Evolutionary conservation across 352 stramenopile genomes (phyloP).

Genomic region (Globisporangium paroecandrum): DNA sequence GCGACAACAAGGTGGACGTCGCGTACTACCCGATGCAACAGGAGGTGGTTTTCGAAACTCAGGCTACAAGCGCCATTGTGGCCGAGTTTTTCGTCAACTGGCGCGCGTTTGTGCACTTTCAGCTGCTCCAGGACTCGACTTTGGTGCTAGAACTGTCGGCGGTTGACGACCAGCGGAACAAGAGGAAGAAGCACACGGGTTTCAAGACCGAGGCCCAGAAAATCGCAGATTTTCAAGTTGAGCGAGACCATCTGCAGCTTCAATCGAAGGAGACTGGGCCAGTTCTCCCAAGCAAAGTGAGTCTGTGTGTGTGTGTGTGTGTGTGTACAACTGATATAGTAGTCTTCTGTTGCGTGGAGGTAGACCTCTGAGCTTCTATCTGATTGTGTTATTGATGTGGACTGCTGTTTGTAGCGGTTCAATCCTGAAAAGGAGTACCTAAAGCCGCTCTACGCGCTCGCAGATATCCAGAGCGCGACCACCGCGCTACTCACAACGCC

Average conservation of each 20-base stretch:
- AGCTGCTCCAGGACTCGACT: slow-evolving; percentile 42
- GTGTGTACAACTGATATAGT: neutral
- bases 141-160: slow-evolving; percentile 27
- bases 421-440: slow-evolving; percentile 44
- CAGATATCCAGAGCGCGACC: slow-evolving; percentile 26
- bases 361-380: neutral
- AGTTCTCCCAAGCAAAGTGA: neutral
- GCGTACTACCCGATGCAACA: slow-evolving; percentile 17
- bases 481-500: slow-evolving; percentile 30
- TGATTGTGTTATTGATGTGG: neutral
- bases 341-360: neutral
- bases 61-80: slow-evolving; percentile 7
- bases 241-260: neutral
- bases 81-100: slow-evolving; percentile 48
- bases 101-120: slow-evolving; percentile 45
- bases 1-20: neutral
- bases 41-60: neutral
- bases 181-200: slow-evolving; percentile 7
- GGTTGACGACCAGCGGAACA: slow-evolving; percentile 11
- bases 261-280: neutral
- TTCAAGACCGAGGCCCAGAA: slow-evolving; percentile 14
- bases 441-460: slow-evolving; percentile 40
- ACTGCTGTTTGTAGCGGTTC: slow-evolving; percentile 20
- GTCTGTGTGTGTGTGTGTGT: neutral
- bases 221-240: slow-evolving; percentile 10